Conservation (phyloP, 1,139 yeast species). For the Suhomyces ambrosiae region DNA sequence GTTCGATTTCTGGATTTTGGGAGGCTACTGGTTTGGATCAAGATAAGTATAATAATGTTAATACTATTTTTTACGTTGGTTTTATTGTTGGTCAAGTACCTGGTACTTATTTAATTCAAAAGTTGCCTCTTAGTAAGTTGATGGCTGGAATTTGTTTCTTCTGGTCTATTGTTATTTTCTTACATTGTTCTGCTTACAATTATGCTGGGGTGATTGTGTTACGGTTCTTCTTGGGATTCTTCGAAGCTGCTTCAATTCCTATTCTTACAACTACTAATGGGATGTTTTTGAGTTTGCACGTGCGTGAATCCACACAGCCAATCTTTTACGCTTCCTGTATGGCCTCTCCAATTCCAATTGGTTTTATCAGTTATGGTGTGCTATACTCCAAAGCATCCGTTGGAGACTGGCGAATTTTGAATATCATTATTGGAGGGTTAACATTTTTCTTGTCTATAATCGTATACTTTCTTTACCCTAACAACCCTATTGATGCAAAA, state of each 20-base stretch:
- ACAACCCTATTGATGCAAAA: slow-evolving; percentile 44
- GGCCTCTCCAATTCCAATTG: slow-evolving; percentile 46
- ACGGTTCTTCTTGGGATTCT: slow-evolving; percentile 48
- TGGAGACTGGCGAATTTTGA: slow-evolving; percentile 40
- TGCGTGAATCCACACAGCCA: slow-evolving; percentile 44
- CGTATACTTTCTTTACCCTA: slow-evolving; percentile 40
- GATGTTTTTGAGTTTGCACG: slow-evolving; percentile 46
- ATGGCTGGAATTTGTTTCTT: slow-evolving; percentile 29
- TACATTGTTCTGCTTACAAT: slow-evolving; percentile 41
- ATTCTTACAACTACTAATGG: slow-evolving; percentile 41
- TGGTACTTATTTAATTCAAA: slow-evolving; percentile 33
- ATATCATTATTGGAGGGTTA: slow-evolving; percentile 46
- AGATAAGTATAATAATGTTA: slow-evolving; percentile 36
- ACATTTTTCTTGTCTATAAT: slow-evolving; percentile 35
- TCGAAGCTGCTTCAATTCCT: slow-evolving; percentile 47
- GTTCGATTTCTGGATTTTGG: slow-evolving; percentile 43
- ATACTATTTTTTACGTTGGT: slow-evolving; percentile 43
- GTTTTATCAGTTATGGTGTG: slow-evolving; percentile 49
- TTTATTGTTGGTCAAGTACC: slow-evolving; percentile 39
- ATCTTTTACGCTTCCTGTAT: slow-evolving; percentile 48
- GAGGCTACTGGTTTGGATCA: slow-evolving; percentile 39
- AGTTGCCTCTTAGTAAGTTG: slow-evolving; percentile 33
- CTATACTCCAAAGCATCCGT: slow-evolving; percentile 28
- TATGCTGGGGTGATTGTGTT: slow-evolving; percentile 43
- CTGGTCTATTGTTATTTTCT: slow-evolving; percentile 44